These are phyloP conservation scores for Steccherinum ochraceum DNA, from an alignment of 768 basidiomycete species.

Conservation along the genomic window DNA sequence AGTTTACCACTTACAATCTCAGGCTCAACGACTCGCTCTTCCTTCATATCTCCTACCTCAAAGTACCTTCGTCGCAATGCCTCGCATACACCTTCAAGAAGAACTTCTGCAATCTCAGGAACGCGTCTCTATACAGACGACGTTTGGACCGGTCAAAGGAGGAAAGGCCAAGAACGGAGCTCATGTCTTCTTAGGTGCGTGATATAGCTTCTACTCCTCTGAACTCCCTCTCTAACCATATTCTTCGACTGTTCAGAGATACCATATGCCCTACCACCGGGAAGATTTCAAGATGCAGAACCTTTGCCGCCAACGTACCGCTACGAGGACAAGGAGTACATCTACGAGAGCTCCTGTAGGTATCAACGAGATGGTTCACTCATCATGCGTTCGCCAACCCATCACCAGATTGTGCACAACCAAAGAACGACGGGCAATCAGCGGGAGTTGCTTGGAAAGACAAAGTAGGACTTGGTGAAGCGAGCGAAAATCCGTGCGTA, in stretches of 20 bases:
- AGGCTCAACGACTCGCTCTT: too few relatives aligned
- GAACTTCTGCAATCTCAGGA: conserved; percentile 38
- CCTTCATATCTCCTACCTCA: too few relatives aligned
- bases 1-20: too few relatives aligned
- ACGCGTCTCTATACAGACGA: conserved; percentile 46
- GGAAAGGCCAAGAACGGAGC: conserved; percentile 56
- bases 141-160: conserved; percentile 50
- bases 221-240: neutral
- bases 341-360: conserved; percentile 51
- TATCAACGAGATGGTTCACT: conserved; percentile 10
- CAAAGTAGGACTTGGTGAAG: conserved; percentile 59
- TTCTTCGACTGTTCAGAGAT: conserved; percentile 41
- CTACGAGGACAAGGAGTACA: conserved; percentile 58
- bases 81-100: conserved; percentile 44
- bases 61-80: too few relatives aligned
- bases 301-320: conserved; percentile 45
- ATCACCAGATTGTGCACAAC: conserved; percentile 51
- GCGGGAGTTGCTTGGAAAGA: conserved; percentile 46
- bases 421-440: conserved; percentile 58
- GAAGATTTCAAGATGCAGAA: conserved; percentile 57
- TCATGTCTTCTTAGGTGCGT: conserved; percentile 57
- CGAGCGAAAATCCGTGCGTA: conserved; percentile 64
- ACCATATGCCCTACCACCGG: conserved; percentile 64
- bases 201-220: too few relatives aligned
- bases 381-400: neutral